Conservation (phyloP, 78 protist genomes). For the Isochrysis galbana region DNA sequence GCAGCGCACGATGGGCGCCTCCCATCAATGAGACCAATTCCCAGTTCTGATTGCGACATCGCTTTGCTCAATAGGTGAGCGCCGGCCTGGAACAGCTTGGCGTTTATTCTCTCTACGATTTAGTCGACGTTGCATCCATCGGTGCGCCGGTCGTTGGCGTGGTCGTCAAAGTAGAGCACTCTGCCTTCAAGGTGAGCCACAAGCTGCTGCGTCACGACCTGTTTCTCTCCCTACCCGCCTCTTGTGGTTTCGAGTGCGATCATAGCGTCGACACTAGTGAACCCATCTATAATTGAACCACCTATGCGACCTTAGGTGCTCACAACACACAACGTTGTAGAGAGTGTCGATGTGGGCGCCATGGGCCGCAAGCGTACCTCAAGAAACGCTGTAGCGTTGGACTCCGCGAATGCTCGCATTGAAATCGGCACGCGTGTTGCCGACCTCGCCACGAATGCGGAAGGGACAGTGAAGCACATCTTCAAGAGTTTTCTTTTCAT, state of each 20-base stretch:
- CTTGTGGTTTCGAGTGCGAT: too few relatives aligned
- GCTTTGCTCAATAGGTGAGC: too few relatives aligned
- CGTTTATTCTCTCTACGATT: constrained; percentile 39
- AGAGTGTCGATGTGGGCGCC: not conserved
- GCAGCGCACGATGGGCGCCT: too few relatives aligned
- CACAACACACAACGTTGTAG: not conserved
- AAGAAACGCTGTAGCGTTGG: not conserved
- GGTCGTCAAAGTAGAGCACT: constrained; percentile 40
- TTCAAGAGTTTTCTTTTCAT: constrained; percentile 34
- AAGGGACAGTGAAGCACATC: constrained; percentile 57
- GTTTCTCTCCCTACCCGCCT: too few relatives aligned
- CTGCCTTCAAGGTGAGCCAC: constrained; percentile 18
- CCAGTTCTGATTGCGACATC: too few relatives aligned
- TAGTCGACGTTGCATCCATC: constrained; percentile 1
- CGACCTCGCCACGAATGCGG: not conserved
- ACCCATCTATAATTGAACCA: too few relatives aligned
- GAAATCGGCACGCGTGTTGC: not conserved
- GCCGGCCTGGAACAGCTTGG: constrained; percentile 38
- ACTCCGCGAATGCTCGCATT: not conserved
- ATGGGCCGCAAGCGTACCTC: constrained; percentile 33
- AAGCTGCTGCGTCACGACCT: too few relatives aligned
- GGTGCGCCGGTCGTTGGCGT: constrained; percentile 7
- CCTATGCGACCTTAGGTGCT: not conserved
- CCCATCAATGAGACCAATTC: too few relatives aligned
- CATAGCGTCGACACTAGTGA: too few relatives aligned